Base-by-base conservation (phyloP, 305 asterid species). In the Fraxinus angustifolia region DNA sequence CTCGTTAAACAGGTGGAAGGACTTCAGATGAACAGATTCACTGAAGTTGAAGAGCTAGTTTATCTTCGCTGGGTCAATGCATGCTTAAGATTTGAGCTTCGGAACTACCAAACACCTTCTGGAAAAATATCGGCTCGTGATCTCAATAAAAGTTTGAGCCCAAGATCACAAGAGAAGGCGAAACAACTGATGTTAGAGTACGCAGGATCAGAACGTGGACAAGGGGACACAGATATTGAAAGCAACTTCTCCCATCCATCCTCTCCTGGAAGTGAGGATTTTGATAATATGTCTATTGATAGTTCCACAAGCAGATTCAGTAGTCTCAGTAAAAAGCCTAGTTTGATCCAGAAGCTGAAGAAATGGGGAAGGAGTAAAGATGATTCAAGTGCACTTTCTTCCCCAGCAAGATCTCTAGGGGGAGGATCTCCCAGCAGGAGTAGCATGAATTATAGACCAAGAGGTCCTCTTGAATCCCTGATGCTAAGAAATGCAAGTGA, bases 21-120 rank as follows among this genome's bases (percentile, higher is more conserved):
- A 34, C 98, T 96, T 81, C 99, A 96, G 82, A 92, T 93, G 96
- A 96, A 94, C 83, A 87, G 99, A 78, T 96, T 96, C 86, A 92
- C 97, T 68, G 99, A 96, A 88, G 99, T 96, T 1, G 98, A 96
- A 86, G 99, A 96, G 89, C 92, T 96, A 11, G 99, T 96, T 3
- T 96, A 96, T 79, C 98, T 96, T 76, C 99, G 99, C 78, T 96
- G 99, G 99, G 97, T 96, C 38, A 96, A 96, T 11, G 97, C 99
- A 0, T 94, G 99, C 79, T 88, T 96, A 80, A 88, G 98, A 83
- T 96, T 77, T 16, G 99, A 96, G 90, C 98, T 96, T 21, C 90
- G 96, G 1, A 92, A 94, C 91, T 85, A 90, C 79, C 97, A 94
- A 88, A 92, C 91, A 1, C 98, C 98, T 0, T 74, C 92, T 2